Evolutionary conservation across 345 rosid species (phyloP).

Genomic region (Citropsis articulata): DNA sequence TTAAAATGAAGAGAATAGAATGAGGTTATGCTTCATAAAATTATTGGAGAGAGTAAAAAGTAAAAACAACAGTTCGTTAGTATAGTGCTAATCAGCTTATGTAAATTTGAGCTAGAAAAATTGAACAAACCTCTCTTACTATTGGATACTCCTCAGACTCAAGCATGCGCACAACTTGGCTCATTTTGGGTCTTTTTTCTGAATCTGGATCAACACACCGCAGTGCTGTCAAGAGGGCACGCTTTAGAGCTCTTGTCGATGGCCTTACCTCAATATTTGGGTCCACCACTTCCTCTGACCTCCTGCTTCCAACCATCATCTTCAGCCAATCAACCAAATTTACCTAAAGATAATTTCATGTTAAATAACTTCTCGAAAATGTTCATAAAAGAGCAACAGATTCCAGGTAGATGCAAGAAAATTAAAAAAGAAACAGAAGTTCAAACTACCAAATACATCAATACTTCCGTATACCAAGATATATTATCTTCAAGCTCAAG

Average conservation of each 20-base stretch:
- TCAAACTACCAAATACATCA: not conserved
- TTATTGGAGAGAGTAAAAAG: not conserved
- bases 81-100: not conserved
- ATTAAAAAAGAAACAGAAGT: not conserved
- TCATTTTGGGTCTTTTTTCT: conserved; percentile 91
- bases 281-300: conserved; percentile 92
- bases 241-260: conserved; percentile 81
- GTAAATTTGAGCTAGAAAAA: not conserved
- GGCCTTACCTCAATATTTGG: conserved; percentile 85
- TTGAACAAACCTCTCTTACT: conserved; percentile 82
- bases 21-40: not conserved
- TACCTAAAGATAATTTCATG: conserved; percentile 43
- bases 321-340: conserved; percentile 98
- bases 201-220: conserved; percentile 97
- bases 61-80: too few species aligned
- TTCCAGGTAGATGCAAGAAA: not conserved
- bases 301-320: conserved; percentile 95
- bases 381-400: not conserved
- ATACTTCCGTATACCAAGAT: not conserved
- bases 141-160: conserved; percentile 96
- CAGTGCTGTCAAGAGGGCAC: conserved; percentile 88
- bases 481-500: not conserved
- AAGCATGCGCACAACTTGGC: conserved; percentile 99
- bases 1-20: not conserved
- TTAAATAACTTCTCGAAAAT: not conserved